Evolutionary conservation across 345 rosid genomes (phyloP).

Genomic region (rapeseed (Brassica napus)): Da-Ae NC_063445.1:4797501-4798000

Average conservation of each 20-base stretch:
- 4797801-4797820: no score
- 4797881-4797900: no score
- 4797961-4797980: neutral
- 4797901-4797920: no score
- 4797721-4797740: no score
- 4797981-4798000: neutral
- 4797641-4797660: neutral
- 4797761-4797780: no score
- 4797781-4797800: no score
- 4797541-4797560: constrained; percentile 10
- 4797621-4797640: no score
- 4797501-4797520: constrained; percentile 34
- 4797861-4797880: neutral
- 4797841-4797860: no score
- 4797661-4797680: neutral
- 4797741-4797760: no score
- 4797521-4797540: constrained; percentile 40
- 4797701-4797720: no score
- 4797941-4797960: neutral
- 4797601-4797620: neutral
- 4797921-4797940: neutral
- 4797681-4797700: neutral
- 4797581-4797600: neutral
- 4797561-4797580: neutral
- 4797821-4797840: no score